Evolutionary conservation across 2,329 filamentous ascomycete species (phyloP).

Genomic region (Aspergillus sp.): DNA sequence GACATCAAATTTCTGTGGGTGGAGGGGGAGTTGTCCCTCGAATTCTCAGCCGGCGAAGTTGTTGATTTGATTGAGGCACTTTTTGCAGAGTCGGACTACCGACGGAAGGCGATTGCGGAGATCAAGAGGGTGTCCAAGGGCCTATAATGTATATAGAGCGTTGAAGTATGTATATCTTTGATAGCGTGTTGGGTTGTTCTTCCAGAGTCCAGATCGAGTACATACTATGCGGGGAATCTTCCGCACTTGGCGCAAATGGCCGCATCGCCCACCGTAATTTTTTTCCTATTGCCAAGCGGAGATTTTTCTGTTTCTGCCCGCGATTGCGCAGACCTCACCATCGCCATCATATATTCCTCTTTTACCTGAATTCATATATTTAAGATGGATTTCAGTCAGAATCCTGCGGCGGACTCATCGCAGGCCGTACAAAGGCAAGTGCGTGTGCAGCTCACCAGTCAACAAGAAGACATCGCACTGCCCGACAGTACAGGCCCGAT

Average conservation of each 20-base stretch:
- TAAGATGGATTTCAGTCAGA: conserved; percentile 29
- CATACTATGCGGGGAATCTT: conserved; percentile 24
- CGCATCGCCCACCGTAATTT: conserved; percentile 44
- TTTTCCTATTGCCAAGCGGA: conserved; percentile 27
- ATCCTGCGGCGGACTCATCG: conserved; percentile 18
- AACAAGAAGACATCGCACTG: conserved; percentile 54
- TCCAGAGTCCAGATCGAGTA: background rate
- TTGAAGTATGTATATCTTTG: conserved; percentile 1
- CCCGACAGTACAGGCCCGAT: conserved; percentile 57
- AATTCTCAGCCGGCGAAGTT: conserved; percentile 62
- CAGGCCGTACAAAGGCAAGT: conserved; percentile 48
- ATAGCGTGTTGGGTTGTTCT: background rate
- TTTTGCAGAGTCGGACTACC: conserved; percentile 62
- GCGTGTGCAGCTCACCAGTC: conserved; percentile 54
- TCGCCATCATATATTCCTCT: background rate
- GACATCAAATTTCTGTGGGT: conserved; percentile 67
- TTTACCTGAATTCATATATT: background rate
- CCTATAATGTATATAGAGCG: conserved; percentile 1
- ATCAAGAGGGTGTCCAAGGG: conserved; percentile 45
- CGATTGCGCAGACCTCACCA: conserved; percentile 3
- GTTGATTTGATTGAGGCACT: conserved; percentile 63
- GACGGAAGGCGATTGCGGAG: conserved; percentile 58
- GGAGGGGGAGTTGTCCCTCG: conserved; percentile 62
- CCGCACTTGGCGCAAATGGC: conserved; percentile 40
- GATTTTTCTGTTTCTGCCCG: conserved; percentile 18